A percentile compares a stretch with the other conserved stretches of the same genome.
These are phyloP conservation scores for Pythium coloratum DNA, from an alignment of 352 stramenopile genomes.

Conservation along the genomic window DNA sequence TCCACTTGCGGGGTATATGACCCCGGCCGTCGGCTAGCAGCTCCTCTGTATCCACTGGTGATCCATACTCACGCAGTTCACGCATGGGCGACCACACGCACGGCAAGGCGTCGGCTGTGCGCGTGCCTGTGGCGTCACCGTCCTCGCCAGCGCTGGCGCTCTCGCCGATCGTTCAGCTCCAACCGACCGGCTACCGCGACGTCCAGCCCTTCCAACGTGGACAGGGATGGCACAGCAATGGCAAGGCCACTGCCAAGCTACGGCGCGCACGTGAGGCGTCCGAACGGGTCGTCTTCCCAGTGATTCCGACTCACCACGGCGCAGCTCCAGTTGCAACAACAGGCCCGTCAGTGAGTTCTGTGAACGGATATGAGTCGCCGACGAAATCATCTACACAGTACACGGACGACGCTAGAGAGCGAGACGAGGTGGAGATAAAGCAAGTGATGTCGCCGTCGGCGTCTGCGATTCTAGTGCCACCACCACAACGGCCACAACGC, in stretches of 20 bases:
- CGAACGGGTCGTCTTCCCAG: constrained; percentile 53
- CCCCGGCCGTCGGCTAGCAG: not conserved
- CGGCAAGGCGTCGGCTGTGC: constrained; percentile 28
- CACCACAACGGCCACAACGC: constrained; percentile 24
- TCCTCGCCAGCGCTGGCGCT: constrained; percentile 26
- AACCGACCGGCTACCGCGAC: constrained; percentile 65
- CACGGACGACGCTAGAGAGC: constrained; percentile 12
- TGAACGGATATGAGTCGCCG: constrained; percentile 6
- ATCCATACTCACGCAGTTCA: not conserved
- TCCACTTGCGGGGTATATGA: constrained; percentile 11
- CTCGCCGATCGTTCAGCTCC: constrained; percentile 58
- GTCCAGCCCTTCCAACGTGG: constrained; percentile 71
- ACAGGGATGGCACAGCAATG: constrained; percentile 67
- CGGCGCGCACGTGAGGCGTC: constrained; percentile 22
- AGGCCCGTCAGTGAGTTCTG: constrained; percentile 24
- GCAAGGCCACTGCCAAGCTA: constrained; percentile 31
- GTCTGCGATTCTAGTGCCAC: constrained; percentile 27
- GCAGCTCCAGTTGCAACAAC: not conserved
- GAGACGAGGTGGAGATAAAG: constrained; percentile 14
- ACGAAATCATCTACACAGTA: constrained; percentile 1
- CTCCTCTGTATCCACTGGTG: not conserved
- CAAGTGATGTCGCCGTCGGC: constrained; percentile 24
- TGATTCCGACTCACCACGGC: constrained; percentile 23
- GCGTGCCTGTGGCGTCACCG: constrained; percentile 13
- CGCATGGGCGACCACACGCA: constrained; percentile 6